Base-by-base conservation (phyloP, 164 flowering plant species). In the Macadamia integrifolia region DNA sequence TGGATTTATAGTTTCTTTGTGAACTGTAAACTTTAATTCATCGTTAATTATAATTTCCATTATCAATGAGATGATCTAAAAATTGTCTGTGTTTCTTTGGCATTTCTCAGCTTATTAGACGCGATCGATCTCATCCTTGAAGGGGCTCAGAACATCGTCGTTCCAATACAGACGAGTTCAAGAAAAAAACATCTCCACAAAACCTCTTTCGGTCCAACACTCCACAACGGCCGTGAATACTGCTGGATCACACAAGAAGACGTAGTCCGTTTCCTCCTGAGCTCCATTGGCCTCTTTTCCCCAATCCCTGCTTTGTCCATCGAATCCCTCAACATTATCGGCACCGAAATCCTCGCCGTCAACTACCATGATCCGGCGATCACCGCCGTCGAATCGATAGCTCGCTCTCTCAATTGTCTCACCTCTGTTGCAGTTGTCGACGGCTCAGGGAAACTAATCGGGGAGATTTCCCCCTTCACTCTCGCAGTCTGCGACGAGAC, bases 221-320 rank as follows among this genome's bases (percentile, higher is more conserved):
- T 62, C 31, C 86, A 87, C 82, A 74, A 81, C 23, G 86, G 90
- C 69, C 80, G 63, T 9, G 91, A 88, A 63, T 92, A 72, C 75
- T 94, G 98, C 78, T 94, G 98, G 97, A 53, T 94, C 6, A 88
- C 98, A 0, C 93, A 85, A 62, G 98, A 90, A 69, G 99, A 94
- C 68, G 75, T 94, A 3, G 69, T 94, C 42, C 69, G 90, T 1
- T 94, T 77, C 81, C 81, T 94, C 46, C 88, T 92, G 58, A 79
- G 80, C 79, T 85, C 87, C 31, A 92, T 94, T 62, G 91, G 93
- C 35, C 71, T 85, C 4, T 89, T 94, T 77, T 86, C 95, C 12
- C 92, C 92, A 0, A 65, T 88, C 64, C 82, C 93, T 0, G 74
- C 87, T 0, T 70, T 72, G 49, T 81, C 99, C 55, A 72, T 94